A percentile compares a stretch with the other conserved stretches of the same genome.
Conservation (phyloP, 2,329 filamentous ascomycete species). For the Bertia moriformis region DNA sequence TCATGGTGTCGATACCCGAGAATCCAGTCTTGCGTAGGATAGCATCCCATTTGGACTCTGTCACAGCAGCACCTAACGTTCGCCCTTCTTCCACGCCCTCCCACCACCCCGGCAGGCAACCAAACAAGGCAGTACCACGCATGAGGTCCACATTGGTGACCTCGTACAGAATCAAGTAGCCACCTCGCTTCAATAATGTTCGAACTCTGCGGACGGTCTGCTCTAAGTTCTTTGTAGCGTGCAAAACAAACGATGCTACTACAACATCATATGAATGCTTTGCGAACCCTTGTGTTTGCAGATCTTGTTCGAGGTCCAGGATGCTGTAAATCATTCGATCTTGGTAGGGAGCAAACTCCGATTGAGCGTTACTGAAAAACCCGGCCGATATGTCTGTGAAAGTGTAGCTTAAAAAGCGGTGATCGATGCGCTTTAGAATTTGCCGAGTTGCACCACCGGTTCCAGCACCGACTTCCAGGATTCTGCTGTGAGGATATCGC, state of each 20-base stretch:
- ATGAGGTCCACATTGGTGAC: constrained; percentile 7
- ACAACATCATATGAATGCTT: constrained; percentile 17
- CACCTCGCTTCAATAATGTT: constrained; percentile 23
- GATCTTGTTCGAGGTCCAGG: constrained; percentile 17
- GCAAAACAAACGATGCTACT: constrained; percentile 21
- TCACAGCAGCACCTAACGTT: constrained; percentile 6
- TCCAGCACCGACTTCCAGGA: constrained; percentile 24
- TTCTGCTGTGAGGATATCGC: constrained; percentile 22
- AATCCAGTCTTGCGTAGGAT: constrained; percentile 9
- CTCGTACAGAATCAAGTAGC: constrained; percentile 28
- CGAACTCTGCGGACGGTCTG: constrained; percentile 15
- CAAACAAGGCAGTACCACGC: constrained; percentile 12
- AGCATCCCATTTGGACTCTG: constrained; percentile 9
- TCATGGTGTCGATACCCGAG: constrained; percentile 10
- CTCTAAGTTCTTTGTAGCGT: constrained; percentile 14
- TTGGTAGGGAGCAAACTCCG: constrained; percentile 9
- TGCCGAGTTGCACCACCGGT: constrained; percentile 22
- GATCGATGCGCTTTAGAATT: constrained; percentile 11
- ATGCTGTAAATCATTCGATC: constrained; percentile 12
- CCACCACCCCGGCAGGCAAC: constrained; percentile 21
- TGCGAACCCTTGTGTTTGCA: constrained; percentile 16
- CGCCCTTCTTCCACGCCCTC: constrained; percentile 12
- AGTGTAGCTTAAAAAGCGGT: constrained; percentile 6
- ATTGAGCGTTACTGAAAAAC: constrained; percentile 15
- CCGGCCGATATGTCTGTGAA: constrained; percentile 10